Evolutionary conservation across 208 protist genomes (phyloP).

Genomic region (Acanthamoeba triangularis): DNA sequence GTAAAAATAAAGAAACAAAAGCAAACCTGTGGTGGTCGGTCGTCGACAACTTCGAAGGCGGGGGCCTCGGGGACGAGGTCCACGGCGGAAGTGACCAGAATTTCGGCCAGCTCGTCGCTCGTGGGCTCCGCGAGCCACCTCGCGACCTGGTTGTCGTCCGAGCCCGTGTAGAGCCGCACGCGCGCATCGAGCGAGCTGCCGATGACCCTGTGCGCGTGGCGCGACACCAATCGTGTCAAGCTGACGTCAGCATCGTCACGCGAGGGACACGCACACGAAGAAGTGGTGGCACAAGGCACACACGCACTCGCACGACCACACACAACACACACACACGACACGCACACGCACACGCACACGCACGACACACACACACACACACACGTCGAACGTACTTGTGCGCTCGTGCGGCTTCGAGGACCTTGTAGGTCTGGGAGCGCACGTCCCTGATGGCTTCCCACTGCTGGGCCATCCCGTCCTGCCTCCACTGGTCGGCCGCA

Average conservation of each 20-base stretch:
- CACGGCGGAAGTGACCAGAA: slow-evolving; percentile 25
- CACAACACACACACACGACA: neutral
- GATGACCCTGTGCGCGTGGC: neutral
- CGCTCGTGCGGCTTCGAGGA: slow-evolving; percentile 26
- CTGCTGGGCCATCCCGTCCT: neutral
- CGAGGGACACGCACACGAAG: neutral
- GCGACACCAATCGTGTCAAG: neutral
- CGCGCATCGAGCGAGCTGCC: slow-evolving; percentile 47
- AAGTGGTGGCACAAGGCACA: too few relatives aligned
- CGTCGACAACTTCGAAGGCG: neutral
- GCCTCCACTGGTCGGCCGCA: neutral
- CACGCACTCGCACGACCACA: neutral
- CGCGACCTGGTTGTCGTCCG: neutral
- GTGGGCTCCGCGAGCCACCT: neutral
- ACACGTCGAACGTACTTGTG: neutral
- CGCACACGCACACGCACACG: neutral
- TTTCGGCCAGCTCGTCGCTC: neutral
- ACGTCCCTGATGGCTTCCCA: slow-evolving; percentile 24
- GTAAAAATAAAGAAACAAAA: too few relatives aligned
- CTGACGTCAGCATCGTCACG: neutral
- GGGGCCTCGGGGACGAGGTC: neutral
- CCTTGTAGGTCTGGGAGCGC: neutral
- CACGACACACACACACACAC: too few relatives aligned
- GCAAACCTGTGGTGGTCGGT: slow-evolving; percentile 2
- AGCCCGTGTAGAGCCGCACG: neutral